phyloP scores from a whole-genome alignment of 495 filamentous ascomycete genomes.

The Baudoinia panamericana region DNA sequence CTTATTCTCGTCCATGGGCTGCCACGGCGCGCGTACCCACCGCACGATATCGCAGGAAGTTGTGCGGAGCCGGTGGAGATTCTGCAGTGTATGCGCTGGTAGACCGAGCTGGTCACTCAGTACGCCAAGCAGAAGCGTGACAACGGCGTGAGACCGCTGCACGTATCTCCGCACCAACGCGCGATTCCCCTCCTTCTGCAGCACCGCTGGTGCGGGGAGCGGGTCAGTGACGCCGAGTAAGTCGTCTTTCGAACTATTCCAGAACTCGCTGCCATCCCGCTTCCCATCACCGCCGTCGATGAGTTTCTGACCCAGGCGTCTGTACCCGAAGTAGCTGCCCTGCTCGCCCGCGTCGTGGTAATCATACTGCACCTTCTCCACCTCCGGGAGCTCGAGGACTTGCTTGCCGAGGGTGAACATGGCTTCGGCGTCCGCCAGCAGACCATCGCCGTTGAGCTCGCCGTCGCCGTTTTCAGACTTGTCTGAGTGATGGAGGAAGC shows the following conservation, averaged over 20 bases:
- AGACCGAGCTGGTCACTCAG: constrained; percentile 41
- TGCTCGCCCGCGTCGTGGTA: constrained; percentile 13
- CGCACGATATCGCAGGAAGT: constrained; percentile 47
- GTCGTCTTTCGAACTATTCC: constrained; percentile 26
- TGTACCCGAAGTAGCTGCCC: constrained; percentile 19
- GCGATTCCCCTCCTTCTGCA: constrained; percentile 25
- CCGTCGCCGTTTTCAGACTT: background rate
- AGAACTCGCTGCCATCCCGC: constrained; percentile 24
- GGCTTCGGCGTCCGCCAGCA: constrained; percentile 7
- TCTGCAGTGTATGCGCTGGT: constrained; percentile 34
- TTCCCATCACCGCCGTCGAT: constrained; percentile 18
- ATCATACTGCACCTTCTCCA: constrained; percentile 22
- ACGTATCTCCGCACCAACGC: constrained; percentile 37
- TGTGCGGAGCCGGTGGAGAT: constrained; percentile 38
- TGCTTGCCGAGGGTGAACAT: constrained; percentile 32
- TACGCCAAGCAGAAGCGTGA: constrained; percentile 35
- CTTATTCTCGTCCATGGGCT: constrained; percentile 19
- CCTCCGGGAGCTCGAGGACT: constrained; percentile 29
- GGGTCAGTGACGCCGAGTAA: constrained; percentile 27
- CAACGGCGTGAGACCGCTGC: constrained; percentile 35
- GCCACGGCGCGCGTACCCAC: constrained; percentile 33
- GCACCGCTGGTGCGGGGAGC: constrained; percentile 36
- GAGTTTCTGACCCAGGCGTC: constrained; percentile 5
- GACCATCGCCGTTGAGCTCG: constrained; percentile 9
- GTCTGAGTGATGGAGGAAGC: background rate